phyloP scores from a whole-genome alignment of 805 yeast species.

The Myxozyma udenii region DNA sequence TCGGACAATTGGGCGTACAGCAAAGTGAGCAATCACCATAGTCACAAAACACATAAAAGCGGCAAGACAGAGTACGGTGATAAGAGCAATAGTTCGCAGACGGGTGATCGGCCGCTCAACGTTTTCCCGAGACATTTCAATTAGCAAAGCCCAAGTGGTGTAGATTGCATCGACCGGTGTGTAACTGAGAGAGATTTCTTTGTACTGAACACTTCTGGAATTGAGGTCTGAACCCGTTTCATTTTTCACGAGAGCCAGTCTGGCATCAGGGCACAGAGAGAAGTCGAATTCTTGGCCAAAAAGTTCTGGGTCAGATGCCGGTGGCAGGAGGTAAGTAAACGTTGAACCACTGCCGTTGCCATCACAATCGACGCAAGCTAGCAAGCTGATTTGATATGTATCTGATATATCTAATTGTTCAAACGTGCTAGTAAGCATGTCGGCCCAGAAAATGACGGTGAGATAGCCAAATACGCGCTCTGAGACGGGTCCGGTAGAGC shows the following conservation, averaged over 20 bases:
- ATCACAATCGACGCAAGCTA: too few species aligned
- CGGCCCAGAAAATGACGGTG: constrained; percentile 55
- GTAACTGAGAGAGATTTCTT: constrained; percentile 56
- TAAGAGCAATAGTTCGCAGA: constrained; percentile 66
- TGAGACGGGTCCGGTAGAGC: constrained; percentile 60
- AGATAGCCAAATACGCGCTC: constrained; percentile 68
- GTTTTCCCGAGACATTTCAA: constrained; percentile 58
- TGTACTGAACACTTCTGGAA: constrained; percentile 40
- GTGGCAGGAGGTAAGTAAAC: constrained; percentile 22
- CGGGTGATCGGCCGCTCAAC: constrained; percentile 63
- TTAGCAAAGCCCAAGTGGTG: constrained; percentile 67
- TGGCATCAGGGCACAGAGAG: constrained; percentile 34
- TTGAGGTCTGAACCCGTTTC: constrained; percentile 47
- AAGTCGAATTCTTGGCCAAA: constrained; percentile 29
- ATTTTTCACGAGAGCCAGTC: constrained; percentile 40
- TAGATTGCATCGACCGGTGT: constrained; percentile 46
- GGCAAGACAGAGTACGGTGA: constrained; percentile 76
- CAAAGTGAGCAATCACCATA: constrained; percentile 77
- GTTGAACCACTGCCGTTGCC: too few species aligned
- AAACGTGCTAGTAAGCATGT: constrained; percentile 43
- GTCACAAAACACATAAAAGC: constrained; percentile 71
- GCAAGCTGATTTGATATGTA: too few species aligned
- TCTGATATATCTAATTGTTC: too few species aligned
- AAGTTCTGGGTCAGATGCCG: constrained; percentile 14
- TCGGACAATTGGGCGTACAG: constrained; percentile 76